phyloP scores from a whole-genome alignment of 352 stramenopile species.

The Paralagenidium karlingii region DNA sequence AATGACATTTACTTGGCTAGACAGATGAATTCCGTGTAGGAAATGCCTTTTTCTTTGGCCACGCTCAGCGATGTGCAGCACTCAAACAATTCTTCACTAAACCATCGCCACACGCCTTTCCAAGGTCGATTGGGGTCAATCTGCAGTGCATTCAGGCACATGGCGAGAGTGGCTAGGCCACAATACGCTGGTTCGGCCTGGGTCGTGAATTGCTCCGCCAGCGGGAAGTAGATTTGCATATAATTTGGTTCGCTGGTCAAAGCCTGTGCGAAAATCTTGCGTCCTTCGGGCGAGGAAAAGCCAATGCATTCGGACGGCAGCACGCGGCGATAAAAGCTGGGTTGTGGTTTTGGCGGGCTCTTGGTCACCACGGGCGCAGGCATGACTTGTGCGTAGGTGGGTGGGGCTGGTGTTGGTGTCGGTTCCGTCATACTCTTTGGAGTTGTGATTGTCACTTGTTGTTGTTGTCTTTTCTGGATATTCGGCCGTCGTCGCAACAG shows the following conservation, averaged over 20 bases:
- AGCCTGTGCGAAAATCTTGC: slow-evolving; percentile 65
- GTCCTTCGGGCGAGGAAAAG: slow-evolving; percentile 76
- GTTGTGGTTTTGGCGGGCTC: too few relatives aligned
- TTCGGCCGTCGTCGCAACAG: too few relatives aligned
- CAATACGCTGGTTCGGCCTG: slow-evolving; percentile 90
- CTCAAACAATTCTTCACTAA: slow-evolving; percentile 74
- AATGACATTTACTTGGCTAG: too few relatives aligned
- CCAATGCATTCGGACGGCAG: slow-evolving; percentile 68
- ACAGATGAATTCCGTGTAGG: slow-evolving; percentile 52
- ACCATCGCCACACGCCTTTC: slow-evolving; percentile 75
- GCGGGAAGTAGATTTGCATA: slow-evolving; percentile 89
- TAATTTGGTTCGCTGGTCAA: slow-evolving; percentile 24
- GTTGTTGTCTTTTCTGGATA: too few relatives aligned
- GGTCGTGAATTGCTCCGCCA: slow-evolving; percentile 83
- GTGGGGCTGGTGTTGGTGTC: too few relatives aligned
- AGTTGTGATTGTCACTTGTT: too few relatives aligned
- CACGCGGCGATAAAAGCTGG: slow-evolving; percentile 73
- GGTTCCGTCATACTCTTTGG: too few relatives aligned
- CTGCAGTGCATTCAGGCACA: slow-evolving; percentile 66
- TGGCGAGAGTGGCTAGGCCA: slow-evolving; percentile 70
- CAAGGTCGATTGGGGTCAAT: slow-evolving; percentile 64
- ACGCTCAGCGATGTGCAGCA: slow-evolving; percentile 62
- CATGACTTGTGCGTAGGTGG: too few relatives aligned
- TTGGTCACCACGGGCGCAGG: too few relatives aligned
- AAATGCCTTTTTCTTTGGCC: slow-evolving; percentile 64